Evolutionary conservation across 2,329 filamentous ascomycete genomes (phyloP), one percentile per base, ranked within the genome.

Genomic region (Xylariaceae sp.): DNA sequence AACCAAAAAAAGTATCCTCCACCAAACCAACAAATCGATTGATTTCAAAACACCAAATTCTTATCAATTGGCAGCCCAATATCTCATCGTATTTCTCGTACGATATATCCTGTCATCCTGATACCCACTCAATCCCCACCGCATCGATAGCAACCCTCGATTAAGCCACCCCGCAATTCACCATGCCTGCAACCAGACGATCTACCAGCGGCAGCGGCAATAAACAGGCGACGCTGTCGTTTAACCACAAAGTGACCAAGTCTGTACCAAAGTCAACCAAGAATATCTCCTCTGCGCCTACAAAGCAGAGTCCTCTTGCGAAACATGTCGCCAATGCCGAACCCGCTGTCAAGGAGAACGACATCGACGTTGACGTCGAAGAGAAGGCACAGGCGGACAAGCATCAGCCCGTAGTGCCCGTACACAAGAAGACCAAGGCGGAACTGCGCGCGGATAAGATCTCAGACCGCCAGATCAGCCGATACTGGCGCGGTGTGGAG

Each of bases 401-500:
- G 62, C 12, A 62, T 64, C 12, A 57, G 60, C 4, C 55, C 54
- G 35, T 54, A 59, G 12, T 43, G 50, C 53, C 50, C 48, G 64
- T 52, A 53, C 61, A 3, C 54, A 64, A 76, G 62, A 81, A 78
- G 66, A 75, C 74, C 5, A 77, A 76, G 56, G 73, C 70, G 4
- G 79, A 88, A 63, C 62, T 77, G 29, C 73, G 72, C 56, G 91
- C 90, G 1, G 76, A 82, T 59, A 80, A 82, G 61, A 72, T 95
- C 42, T 81, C 80, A 6, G 80, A 88, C 54, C 74, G 79, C 47
- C 84, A 89, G 64, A 84, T 97, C 59, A 80, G 80, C 63, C 78
- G 76, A 66, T 96, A 96, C 70, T 96, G 91, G 91, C 76, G 76
- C 61, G 71, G 71, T 8, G 83, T 92, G 61, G 89, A 96, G 74